phyloP scores from a whole-genome alignment of 371 early-diverging fungal species.

The Lichtheimia hyalospora region DNA sequence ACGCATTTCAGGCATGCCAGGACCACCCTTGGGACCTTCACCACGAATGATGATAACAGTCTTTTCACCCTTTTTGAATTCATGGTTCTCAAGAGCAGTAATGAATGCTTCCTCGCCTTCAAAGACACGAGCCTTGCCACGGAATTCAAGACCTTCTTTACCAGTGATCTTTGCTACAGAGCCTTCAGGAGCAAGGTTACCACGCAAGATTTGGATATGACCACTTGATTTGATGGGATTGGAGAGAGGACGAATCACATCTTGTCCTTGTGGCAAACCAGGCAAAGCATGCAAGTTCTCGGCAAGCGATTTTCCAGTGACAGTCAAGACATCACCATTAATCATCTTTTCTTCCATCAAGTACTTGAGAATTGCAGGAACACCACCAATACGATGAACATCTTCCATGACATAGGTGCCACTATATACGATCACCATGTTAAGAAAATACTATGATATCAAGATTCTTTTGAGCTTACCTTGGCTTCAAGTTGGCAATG shows the following conservation, averaged over 20 bases:
- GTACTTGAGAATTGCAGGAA: constrained; percentile 87
- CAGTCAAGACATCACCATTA: constrained; percentile 80
- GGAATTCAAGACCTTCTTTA: constrained; percentile 90
- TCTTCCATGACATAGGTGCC: constrained; percentile 93
- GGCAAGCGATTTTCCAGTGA: constrained; percentile 84
- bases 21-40: constrained; percentile 90
- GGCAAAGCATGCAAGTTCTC: constrained; percentile 76
- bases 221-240: constrained; percentile 92
- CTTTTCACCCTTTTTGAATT: constrained; percentile 76
- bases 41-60: constrained; percentile 79
- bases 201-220: constrained; percentile 90
- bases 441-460: too few relatives aligned
- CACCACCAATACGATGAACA: constrained; percentile 78
- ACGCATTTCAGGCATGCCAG: constrained; percentile 92
- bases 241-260: constrained; percentile 82
- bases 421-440: constrained; percentile 12
- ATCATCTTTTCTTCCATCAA: constrained; percentile 71
- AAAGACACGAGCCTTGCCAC: constrained; percentile 86
- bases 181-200: constrained; percentile 97
- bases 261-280: constrained; percentile 74
- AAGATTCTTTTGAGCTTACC: constrained; percentile 19
- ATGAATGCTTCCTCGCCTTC: constrained; percentile 92
- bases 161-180: constrained; percentile 98
- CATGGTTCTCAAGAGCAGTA: constrained; percentile 76
- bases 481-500: constrained; percentile 96